A percentile compares a stretch with the other conserved stretches of the same genome.
Evolutionary conservation across 345 rosid genomes (phyloP).

Genomic region (Eutrema japonicum): DNA sequence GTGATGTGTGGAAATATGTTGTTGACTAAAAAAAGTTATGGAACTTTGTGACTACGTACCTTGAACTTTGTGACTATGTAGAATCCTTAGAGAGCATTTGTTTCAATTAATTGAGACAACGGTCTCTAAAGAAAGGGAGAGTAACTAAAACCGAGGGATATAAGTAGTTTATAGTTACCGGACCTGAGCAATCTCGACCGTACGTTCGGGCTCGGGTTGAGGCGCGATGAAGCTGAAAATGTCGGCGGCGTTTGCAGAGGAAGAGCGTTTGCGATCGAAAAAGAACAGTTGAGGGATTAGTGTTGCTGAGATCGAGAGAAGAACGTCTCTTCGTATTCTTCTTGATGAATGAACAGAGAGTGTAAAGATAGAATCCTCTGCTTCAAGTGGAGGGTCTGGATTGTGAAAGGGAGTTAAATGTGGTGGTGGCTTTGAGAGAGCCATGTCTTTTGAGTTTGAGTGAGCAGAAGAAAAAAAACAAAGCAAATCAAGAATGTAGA

Average conservation of each 20-base stretch:
- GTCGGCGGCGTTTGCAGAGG: constrained; percentile 30
- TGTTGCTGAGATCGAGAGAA: constrained; percentile 37
- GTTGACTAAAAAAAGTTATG: too few relatives aligned
- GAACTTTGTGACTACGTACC: too few relatives aligned
- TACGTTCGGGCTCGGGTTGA: constrained; percentile 42
- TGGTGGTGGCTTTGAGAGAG: constrained; percentile 35
- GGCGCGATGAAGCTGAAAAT: constrained; percentile 23
- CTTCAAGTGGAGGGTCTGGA: constrained; percentile 12
- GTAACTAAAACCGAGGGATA: not conserved
- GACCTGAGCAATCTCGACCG: constrained; percentile 42
- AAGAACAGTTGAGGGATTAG: constrained; percentile 25
- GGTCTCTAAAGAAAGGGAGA: too few relatives aligned
- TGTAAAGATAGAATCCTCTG: constrained; percentile 15
- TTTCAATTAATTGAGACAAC: too few relatives aligned
- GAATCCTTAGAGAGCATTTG: not conserved
- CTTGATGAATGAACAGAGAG: constrained; percentile 19
- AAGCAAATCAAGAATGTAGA: constrained; percentile 7
- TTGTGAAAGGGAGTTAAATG: not conserved
- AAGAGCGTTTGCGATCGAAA: constrained; percentile 9
- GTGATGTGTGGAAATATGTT: too few relatives aligned
- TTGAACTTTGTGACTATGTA: too few relatives aligned
- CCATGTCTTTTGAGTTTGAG: constrained; percentile 32
- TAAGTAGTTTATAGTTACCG: constrained; percentile 5
- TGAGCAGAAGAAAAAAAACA: constrained; percentile 1
- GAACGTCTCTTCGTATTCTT: constrained; percentile 33